These are phyloP conservation scores for Mycocentrospora acerina DNA, from an alignment of 2,329 filamentous ascomycete species.

Conservation along the genomic window DNA sequence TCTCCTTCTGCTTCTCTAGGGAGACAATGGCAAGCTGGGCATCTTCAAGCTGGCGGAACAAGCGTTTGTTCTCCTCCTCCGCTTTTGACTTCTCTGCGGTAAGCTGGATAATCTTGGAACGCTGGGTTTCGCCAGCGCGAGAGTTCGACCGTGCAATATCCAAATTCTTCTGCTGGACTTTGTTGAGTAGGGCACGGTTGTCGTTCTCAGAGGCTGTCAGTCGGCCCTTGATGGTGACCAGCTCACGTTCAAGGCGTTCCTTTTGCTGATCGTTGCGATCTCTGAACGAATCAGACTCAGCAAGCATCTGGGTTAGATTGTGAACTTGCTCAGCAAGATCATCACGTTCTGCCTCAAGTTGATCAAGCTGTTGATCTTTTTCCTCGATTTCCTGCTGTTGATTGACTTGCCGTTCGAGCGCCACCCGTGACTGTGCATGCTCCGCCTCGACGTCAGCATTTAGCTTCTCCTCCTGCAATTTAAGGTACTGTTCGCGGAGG, in stretches of 20 bases:
- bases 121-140: conserved; percentile 78
- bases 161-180: conserved; percentile 94
- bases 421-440: conserved; percentile 72
- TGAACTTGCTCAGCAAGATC: conserved; percentile 80
- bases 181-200: conserved; percentile 92
- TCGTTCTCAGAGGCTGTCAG: conserved; percentile 93
- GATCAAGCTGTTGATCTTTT: conserved; percentile 72
- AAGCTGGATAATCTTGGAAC: conserved; percentile 72
- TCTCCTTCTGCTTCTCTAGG: conserved; percentile 92
- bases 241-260: conserved; percentile 85
- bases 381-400: conserved; percentile 79
- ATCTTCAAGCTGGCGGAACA: conserved; percentile 83
- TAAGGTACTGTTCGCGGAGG: conserved; percentile 78
- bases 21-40: conserved; percentile 79
- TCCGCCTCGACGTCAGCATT: conserved; percentile 81
- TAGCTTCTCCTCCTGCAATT: conserved; percentile 81
- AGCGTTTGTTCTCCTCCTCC: conserved; percentile 78
- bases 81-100: conserved; percentile 80
- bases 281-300: conserved; percentile 86
- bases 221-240: conserved; percentile 87
- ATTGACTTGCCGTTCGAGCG: conserved; percentile 76
- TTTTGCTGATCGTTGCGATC: conserved; percentile 91
- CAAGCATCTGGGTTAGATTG: conserved; percentile 80
- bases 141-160: conserved; percentile 92
- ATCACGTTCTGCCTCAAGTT: conserved; percentile 76